A percentile compares a stretch with the other conserved stretches of the same genome.
phyloP scores from a whole-genome alignment of 805 yeast genomes.

The Candida incommunis region DNA sequence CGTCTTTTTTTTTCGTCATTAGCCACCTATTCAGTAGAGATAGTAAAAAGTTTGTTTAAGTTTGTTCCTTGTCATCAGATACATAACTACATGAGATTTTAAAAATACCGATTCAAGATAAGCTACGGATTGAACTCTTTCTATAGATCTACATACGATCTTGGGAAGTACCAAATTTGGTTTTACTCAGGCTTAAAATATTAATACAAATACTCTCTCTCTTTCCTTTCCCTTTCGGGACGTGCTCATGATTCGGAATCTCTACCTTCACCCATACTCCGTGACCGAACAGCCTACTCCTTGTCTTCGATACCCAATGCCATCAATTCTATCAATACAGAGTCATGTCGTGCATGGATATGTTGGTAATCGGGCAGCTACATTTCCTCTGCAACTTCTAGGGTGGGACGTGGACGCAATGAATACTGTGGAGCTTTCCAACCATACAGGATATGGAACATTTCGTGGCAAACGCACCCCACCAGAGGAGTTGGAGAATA shows the following conservation, averaged over 20 bases:
- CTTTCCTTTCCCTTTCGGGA: background rate
- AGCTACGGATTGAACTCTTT: too few species aligned
- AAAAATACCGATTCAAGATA: too few species aligned
- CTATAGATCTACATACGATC: too few species aligned
- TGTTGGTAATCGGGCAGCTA: conserved; percentile 86
- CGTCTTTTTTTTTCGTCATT: too few species aligned
- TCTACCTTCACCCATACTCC: background rate
- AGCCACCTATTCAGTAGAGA: too few species aligned
- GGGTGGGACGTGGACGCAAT: conserved; percentile 92
- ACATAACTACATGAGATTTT: too few species aligned
- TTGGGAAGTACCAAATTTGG: too few species aligned
- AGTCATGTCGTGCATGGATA: conserved; percentile 94
- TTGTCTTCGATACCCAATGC: background rate
- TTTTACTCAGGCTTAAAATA: background rate
- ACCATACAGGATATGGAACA: conserved; percentile 79
- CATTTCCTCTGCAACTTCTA: conserved; percentile 70
- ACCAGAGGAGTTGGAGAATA: conserved; percentile 30
- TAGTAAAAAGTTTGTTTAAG: too few species aligned
- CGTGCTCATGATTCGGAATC: background rate
- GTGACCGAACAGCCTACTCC: too few species aligned
- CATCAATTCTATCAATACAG: conserved; percentile 41
- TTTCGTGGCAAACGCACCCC: conserved; percentile 44
- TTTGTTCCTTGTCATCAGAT: too few species aligned
- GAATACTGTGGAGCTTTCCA: conserved; percentile 78
- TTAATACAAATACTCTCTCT: too few species aligned